phyloP scores from a whole-genome alignment of 2,329 filamentous ascomycete species.

The Chrysoporthe austroafricana region DNA sequence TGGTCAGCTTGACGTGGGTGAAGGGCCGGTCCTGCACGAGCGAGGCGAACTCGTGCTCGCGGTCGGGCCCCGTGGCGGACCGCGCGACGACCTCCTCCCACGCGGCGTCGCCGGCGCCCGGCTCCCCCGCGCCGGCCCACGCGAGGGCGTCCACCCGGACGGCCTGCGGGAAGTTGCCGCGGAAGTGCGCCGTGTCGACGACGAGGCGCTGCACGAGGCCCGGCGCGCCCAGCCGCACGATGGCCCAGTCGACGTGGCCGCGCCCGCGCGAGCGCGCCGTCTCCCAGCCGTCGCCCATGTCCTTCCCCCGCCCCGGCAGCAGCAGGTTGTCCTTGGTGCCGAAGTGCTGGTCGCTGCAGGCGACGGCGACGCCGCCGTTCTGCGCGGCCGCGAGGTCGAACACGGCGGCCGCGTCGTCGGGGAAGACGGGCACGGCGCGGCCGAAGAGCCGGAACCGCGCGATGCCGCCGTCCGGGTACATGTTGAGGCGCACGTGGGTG shows the following conservation, averaged over 20 bases:
- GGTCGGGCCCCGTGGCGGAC: conserved; percentile 72
- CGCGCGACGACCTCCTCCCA: conserved; percentile 71
- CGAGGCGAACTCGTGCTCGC: conserved; percentile 69
- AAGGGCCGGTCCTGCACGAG: conserved; percentile 62
- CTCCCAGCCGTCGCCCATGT: conserved; percentile 92
- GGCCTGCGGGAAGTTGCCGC: conserved; percentile 82
- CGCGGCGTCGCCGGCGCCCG: conserved; percentile 46
- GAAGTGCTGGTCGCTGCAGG: conserved; percentile 84
- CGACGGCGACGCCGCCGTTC: conserved; percentile 76
- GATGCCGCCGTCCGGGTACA: conserved; percentile 87
- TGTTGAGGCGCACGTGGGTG: conserved; percentile 79
- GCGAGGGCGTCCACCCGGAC: conserved; percentile 68
- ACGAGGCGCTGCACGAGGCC: conserved; percentile 69
- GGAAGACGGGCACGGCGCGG: conserved; percentile 75
- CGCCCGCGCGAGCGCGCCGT: conserved; percentile 74
- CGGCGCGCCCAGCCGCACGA: conserved; percentile 71
- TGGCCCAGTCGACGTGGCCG: conserved; percentile 79
- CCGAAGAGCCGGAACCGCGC: conserved; percentile 80
- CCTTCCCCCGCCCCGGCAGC: conserved; percentile 76
- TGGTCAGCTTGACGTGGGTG: conserved; percentile 86
- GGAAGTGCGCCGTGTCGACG: conserved; percentile 81
- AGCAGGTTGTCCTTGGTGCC: conserved; percentile 80
- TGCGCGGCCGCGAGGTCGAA: conserved; percentile 79
- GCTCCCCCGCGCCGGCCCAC: conserved; percentile 58
- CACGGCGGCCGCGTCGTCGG: conserved; percentile 64